Evolutionary conservation across 352 stramenopile species (phyloP).

Genomic region (Phytophthora pistaciae): DNA sequence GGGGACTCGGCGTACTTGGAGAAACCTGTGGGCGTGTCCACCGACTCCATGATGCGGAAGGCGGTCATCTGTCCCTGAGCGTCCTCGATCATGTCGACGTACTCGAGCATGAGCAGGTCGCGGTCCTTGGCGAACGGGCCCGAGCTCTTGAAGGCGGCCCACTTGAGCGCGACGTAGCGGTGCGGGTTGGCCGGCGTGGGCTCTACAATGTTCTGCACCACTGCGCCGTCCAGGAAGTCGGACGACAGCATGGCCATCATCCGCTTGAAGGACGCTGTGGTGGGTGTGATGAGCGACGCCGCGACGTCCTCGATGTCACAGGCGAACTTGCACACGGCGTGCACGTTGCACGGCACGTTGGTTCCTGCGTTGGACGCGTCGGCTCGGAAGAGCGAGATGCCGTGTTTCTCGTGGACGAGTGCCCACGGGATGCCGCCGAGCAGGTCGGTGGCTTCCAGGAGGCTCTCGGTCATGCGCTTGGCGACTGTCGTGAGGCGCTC

Average conservation of each 20-base stretch:
- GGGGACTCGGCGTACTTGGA: constrained; percentile 63
- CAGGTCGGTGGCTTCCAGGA: constrained; percentile 81
- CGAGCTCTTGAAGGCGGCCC: constrained; percentile 88
- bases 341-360: constrained; percentile 86
- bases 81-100: constrained; percentile 91
- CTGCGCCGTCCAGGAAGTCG: constrained; percentile 85
- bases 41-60: constrained; percentile 88
- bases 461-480: constrained; percentile 85
- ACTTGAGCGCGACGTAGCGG: constrained; percentile 88
- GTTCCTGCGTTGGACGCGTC: constrained; percentile 55
- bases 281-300: constrained; percentile 83
- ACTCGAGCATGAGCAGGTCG: constrained; percentile 88
- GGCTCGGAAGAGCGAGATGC: constrained; percentile 84
- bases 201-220: constrained; percentile 85
- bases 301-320: constrained; percentile 86
- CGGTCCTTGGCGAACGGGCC: constrained; percentile 81
- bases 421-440: constrained; percentile 76
- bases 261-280: constrained; percentile 81
- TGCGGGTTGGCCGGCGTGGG: constrained; percentile 69
- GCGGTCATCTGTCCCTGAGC: constrained; percentile 84
- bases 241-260: constrained; percentile 90
- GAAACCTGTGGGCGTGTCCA: constrained; percentile 67
- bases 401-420: constrained; percentile 84
- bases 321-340: constrained; percentile 85
- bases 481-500: constrained; percentile 76